Conservation (phyloP, 2,329 filamentous ascomycete species). For the Tolypocladium capitatum region DNA sequence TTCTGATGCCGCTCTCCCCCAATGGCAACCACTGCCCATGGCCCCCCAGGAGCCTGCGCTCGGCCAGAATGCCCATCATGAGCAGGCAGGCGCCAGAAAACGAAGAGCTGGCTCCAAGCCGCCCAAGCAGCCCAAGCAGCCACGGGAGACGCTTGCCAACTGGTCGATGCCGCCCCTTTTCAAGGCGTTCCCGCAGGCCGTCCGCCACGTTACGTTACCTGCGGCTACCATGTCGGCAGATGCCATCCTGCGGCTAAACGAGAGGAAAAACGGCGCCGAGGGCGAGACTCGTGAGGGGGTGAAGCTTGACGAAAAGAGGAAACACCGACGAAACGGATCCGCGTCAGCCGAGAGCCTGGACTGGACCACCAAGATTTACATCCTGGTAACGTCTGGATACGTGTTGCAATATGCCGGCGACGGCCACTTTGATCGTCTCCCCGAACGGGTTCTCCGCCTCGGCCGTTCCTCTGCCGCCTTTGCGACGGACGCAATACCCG, state of each 20-base stretch:
- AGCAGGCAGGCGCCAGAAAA: conserved; percentile 4
- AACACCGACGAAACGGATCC: conserved; percentile 29
- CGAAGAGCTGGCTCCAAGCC: conserved; percentile 5
- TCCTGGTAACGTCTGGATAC: conserved; percentile 58
- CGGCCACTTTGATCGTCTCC: conserved; percentile 56
- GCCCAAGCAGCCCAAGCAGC: conserved; percentile 8
- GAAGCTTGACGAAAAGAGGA: conserved; percentile 29
- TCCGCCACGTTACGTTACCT: conserved; percentile 59
- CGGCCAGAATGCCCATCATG: conserved; percentile 4
- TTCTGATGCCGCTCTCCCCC: conserved; percentile 5
- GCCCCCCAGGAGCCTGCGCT: conserved; percentile 3
- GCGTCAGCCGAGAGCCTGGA: conserved; percentile 37
- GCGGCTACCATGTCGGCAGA: conserved; percentile 58
- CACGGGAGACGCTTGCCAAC: conserved; percentile 21
- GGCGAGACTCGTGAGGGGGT: not conserved
- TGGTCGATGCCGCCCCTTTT: conserved; percentile 69
- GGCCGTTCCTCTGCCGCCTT: conserved; percentile 67
- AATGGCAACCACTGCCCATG: conserved; percentile 23
- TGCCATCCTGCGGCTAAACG: conserved; percentile 48
- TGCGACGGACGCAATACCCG: conserved; percentile 66
- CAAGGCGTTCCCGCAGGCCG: conserved; percentile 73
- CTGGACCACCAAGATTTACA: conserved; percentile 59
- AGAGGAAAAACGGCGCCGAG: conserved; percentile 21
- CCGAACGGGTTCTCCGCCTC: conserved; percentile 61
- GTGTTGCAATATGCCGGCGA: conserved; percentile 62